Evolutionary conservation across 2,329 filamentous ascomycete species (phyloP).

Genomic region (Taxawa tesnikishii): DNA sequence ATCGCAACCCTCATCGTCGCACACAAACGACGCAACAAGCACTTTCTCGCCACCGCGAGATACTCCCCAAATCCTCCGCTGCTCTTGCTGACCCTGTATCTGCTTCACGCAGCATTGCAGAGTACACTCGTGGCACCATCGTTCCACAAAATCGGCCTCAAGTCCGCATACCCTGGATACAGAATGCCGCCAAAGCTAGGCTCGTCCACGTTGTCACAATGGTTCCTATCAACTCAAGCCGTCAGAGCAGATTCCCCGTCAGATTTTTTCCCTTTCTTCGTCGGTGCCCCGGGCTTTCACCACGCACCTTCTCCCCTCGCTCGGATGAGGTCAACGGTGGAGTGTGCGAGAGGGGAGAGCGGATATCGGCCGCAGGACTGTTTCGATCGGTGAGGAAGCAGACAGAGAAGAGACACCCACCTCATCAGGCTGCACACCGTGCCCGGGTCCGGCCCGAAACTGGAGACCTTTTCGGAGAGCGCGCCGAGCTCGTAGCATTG

Average conservation of each 20-base stretch:
- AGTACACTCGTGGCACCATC: constrained; percentile 3
- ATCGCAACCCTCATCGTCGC: no score
- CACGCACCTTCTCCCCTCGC: neutral
- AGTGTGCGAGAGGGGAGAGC: neutral
- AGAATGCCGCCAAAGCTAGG: neutral
- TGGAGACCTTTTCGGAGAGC: constrained; percentile 1
- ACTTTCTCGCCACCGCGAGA: no score
- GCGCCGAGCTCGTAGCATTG: constrained; percentile 3
- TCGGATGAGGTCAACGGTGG: neutral
- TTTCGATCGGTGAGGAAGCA: neutral
- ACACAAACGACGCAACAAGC: no score
- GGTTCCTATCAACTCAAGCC: neutral
- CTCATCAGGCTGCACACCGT: constrained; percentile 3
- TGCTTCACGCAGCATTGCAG: no score
- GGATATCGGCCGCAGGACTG: neutral
- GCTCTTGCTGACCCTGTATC: no score
- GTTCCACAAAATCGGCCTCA: constrained; percentile 2
- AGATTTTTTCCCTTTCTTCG: neutral
- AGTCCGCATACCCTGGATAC: constrained; percentile 2
- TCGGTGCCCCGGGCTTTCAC: neutral
- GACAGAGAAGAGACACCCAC: neutral
- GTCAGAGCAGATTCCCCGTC: neutral
- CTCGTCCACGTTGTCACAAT: constrained; percentile 1
- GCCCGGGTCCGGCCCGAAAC: constrained; percentile 4
- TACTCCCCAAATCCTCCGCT: no score